Evolutionary conservation across 768 basidiomycete species (phyloP), one percentile per base, ranked within the genome.

Genomic region (Rubroboletus satanas): DNA sequence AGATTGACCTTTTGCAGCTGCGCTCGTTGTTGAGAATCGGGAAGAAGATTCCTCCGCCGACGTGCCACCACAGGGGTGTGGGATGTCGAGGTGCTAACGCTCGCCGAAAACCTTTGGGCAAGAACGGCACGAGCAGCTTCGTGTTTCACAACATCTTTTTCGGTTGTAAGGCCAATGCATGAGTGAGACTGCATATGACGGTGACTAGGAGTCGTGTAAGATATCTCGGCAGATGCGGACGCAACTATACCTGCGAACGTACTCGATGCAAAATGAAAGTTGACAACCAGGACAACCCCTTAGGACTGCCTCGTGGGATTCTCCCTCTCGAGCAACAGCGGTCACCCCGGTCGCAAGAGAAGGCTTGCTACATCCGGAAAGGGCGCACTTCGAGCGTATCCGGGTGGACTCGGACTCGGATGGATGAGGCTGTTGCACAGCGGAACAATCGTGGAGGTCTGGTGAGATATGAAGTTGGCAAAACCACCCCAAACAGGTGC

Each of bases 261-360:
- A 90, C 89, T 76, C 69, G 36, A 80, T 80, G 66, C 89, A 91
- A 68, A 85, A 90, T 7, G 82, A 74, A 32, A 72, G 72, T 1
- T 73, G 66, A 66, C 89, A 91, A 6, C 72, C 62, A 3, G 72
- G 57, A 63, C 88, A 89, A 21, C 76, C 68, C 4, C 74, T 73
- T 41, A 54, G 32, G n/a, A 37, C 15, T 5, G 36, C 18, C 26
- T 38, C 38, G n/a, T 1, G 4, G 31, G 35, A 38, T 41, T 52
- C 56, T 2, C 29, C 50, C 15, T 58, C 52, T 9, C 1, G 36
- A 0, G 50, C 0, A 10, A 65, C 60, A 23, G 67, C 61, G 21
- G 72, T 60, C 42, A 71, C 51, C 39, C 66, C 77, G 3, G 73
- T 74, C 45, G 74, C 74, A 45, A 90, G 76, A 59, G 78, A 79